phyloP scores from a whole-genome alignment of 179 eudicot species.

The Silene vulgaris region DNA sequence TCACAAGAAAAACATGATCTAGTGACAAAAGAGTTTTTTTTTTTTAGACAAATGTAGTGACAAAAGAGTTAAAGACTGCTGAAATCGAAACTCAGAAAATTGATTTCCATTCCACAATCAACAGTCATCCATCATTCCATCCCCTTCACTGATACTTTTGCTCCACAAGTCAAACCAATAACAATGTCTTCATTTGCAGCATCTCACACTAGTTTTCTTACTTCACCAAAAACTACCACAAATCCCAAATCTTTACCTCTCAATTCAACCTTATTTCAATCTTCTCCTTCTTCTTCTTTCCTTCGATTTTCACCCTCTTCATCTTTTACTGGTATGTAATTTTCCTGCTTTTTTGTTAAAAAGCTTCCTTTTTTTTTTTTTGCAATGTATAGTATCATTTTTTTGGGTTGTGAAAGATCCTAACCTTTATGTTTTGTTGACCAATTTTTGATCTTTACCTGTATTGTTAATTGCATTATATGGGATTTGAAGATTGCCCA shows the following conservation, averaged over 20 bases:
- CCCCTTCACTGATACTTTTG: no score
- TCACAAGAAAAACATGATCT: no score
- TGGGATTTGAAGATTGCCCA: background rate
- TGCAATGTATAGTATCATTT: background rate
- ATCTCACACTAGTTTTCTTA: conserved; percentile 17
- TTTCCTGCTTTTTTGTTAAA: background rate
- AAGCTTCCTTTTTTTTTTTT: background rate
- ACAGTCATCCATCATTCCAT: no score
- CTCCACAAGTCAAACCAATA: no score
- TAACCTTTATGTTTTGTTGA: background rate
- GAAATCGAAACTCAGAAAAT: no score
- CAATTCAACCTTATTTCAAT: conserved; percentile 16
- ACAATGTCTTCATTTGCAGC: conserved; percentile 20
- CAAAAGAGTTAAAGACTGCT: no score
- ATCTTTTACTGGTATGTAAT: conserved; percentile 20
- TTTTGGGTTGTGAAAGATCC: background rate
- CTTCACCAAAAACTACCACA: conserved; percentile 12
- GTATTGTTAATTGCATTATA: background rate
- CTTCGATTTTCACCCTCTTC: conserved; percentile 17
- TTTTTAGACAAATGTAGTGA: no score
- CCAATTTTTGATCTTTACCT: background rate
- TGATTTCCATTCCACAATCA: no score
- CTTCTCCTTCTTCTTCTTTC: conserved; percentile 20
- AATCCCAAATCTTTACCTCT: conserved; percentile 21
- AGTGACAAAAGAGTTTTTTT: no score